Percentiles rank a stretch among this genome's conserved stretches.
These are phyloP conservation scores for Candida sp. DNA, from an alignment of 1,139 yeast genomes.

Conservation along the genomic window DNA sequence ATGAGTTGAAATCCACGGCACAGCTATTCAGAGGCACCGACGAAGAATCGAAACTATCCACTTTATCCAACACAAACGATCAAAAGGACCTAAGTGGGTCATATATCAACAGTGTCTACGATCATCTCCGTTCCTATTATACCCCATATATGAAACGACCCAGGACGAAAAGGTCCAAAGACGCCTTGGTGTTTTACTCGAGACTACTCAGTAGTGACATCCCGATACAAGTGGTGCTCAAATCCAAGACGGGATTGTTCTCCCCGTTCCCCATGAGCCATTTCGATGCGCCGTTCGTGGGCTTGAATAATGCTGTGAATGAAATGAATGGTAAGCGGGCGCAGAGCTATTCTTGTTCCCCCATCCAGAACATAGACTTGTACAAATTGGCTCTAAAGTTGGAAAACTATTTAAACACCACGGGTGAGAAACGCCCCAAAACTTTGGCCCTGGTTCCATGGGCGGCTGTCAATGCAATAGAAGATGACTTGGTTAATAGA, in stretches of 20 bases:
- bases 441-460: slow-evolving; percentile 9
- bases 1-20: slow-evolving; percentile 7
- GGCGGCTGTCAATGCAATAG: slow-evolving; percentile 7
- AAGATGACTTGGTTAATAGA: slow-evolving; percentile 6
- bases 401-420: background rate
- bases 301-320: background rate
- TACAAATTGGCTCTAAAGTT: slow-evolving; percentile 29
- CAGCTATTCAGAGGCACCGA: slow-evolving; percentile 3
- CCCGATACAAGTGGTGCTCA: slow-evolving; percentile 37
- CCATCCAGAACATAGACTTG: slow-evolving; percentile 25
- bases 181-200: slow-evolving; percentile 34
- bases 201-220: slow-evolving; percentile 26
- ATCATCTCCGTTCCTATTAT: background rate
- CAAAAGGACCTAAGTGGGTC: background rate
- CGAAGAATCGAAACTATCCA: background rate
- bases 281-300: slow-evolving; percentile 24
- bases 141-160: slow-evolving; percentile 23
- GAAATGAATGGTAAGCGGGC: background rate
- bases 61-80: background rate
- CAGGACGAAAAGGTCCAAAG: slow-evolving; percentile 10
- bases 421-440: background rate
- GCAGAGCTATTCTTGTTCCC: background rate
- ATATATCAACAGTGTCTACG: background rate
- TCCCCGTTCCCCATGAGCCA: slow-evolving; percentile 30
- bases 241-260: slow-evolving; percentile 32